Conservation (phyloP, 148 eudicot genomes). For the Limonium bicolor region DNA sequence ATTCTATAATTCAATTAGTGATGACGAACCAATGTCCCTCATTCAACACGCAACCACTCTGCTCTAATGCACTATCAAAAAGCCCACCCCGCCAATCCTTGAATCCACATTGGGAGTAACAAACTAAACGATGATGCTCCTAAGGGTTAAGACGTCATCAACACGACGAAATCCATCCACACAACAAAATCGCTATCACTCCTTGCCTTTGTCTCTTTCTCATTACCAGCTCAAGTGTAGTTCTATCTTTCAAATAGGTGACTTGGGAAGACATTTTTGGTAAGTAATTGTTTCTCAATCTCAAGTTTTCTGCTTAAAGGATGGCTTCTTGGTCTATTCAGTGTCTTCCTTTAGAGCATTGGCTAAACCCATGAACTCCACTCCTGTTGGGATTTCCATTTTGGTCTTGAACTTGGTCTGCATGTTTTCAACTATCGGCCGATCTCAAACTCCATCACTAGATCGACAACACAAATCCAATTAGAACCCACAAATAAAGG, state of each 20-base stretch:
- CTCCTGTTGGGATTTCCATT: conserved; percentile 4
- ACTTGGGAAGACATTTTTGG: conserved; percentile 23
- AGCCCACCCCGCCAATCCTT: conserved; percentile 25
- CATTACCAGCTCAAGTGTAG: conserved; percentile 26
- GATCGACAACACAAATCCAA: too few relatives aligned
- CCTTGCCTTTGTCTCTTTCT: conserved; percentile 12
- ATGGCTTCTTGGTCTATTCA: conserved; percentile 8
- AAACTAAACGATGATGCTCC: conserved; percentile 25
- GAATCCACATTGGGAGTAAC: conserved; percentile 39
- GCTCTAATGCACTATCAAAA: conserved; percentile 24
- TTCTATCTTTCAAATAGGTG: conserved; percentile 9
- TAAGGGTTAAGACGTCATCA: conserved; percentile 12
- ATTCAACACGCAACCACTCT: conserved; percentile 25
- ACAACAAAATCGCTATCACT: conserved; percentile 24
- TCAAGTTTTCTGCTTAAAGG: conserved; percentile 7
- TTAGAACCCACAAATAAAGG: too few relatives aligned
- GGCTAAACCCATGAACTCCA: conserved; percentile 13
- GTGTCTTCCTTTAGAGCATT: background rate
- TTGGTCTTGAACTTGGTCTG: too few relatives aligned
- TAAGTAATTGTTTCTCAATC: conserved; percentile 9
- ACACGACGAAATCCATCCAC: conserved; percentile 10
- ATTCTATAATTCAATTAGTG: too few relatives aligned
- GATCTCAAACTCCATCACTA: too few relatives aligned
- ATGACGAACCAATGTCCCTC: conserved; percentile 17
- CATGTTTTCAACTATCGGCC: too few relatives aligned